phyloP scores from a whole-genome alignment of 2,329 filamentous ascomycete genomes.

The Penicillium sp. region DNA sequence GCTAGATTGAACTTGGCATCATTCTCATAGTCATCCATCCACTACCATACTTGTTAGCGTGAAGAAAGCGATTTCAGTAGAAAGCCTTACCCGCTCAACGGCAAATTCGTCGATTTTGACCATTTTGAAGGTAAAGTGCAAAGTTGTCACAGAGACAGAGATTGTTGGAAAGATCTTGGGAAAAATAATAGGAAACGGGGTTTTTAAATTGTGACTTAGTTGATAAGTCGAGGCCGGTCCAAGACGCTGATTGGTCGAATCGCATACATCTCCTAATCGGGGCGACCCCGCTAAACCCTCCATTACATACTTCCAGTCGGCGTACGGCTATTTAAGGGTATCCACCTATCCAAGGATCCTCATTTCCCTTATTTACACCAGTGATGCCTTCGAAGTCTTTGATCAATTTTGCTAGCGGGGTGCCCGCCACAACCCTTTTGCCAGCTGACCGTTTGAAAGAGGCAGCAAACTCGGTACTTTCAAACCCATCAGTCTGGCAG shows the following conservation, averaged over 20 bases:
- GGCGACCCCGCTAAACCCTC: not conserved
- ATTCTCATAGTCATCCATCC: constrained; percentile 58
- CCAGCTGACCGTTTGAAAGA: not conserved
- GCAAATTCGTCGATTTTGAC: constrained; percentile 44
- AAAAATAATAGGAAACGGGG: not conserved
- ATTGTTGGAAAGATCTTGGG: not conserved
- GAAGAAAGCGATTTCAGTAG: constrained; percentile 29
- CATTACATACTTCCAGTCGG: not conserved
- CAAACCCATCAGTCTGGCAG: not conserved
- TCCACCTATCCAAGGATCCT: not conserved
- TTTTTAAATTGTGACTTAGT: not conserved
- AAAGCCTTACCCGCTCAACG: constrained; percentile 64
- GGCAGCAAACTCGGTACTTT: not conserved
- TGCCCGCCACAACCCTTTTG: not conserved
- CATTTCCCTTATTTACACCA: not conserved
- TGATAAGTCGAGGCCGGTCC: not conserved
- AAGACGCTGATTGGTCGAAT: not conserved
- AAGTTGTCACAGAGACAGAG: not conserved
- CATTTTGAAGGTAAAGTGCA: constrained; percentile 29
- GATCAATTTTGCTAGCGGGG: not conserved
- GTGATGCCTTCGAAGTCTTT: not conserved
- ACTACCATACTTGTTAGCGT: constrained; percentile 37
- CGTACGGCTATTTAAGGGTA: too few species aligned
- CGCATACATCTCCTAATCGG: not conserved
- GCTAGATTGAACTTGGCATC: constrained; percentile 57